Percentiles rank a stretch among this genome's conserved stretches.
Conservation (phyloP, 1,139 yeast genomes). For the Wickerhamomyces sp. region DNA sequence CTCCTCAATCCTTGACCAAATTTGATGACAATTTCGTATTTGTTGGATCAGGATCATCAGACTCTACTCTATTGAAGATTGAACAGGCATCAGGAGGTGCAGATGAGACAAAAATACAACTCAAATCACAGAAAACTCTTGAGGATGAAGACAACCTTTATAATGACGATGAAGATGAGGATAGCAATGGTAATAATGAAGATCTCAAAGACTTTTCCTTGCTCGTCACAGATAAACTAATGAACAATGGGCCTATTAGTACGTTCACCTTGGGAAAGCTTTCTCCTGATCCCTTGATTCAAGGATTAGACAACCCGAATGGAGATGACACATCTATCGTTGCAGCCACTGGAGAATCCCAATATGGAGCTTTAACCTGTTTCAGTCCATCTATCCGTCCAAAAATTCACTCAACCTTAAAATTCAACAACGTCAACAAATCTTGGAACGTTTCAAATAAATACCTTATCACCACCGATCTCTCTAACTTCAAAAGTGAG, state of each 20-base stretch:
- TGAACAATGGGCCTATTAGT: conserved; percentile 72
- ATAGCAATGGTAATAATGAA: conserved; percentile 15
- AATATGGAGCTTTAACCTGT: conserved; percentile 52
- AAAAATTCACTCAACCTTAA: conserved; percentile 59
- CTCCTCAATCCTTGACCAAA: conserved; percentile 22
- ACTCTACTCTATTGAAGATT: conserved; percentile 27
- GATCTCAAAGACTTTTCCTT: conserved; percentile 28
- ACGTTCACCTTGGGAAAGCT: conserved; percentile 63
- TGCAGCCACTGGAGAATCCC: conserved; percentile 63
- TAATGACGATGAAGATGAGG: conserved; percentile 28
- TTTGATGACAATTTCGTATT: conserved; percentile 29
- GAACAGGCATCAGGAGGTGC: conserved; percentile 4
- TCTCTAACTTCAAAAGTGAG: conserved; percentile 58
- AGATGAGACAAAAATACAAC: conserved; percentile 4
- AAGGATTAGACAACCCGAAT: conserved; percentile 67
- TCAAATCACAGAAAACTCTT: conserved; percentile 17
- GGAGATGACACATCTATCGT: conserved; percentile 60
- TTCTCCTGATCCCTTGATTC: conserved; percentile 48
- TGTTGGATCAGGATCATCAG: conserved; percentile 40
- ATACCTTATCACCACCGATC: conserved; percentile 72
- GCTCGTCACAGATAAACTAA: conserved; percentile 47
- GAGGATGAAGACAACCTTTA: conserved; percentile 32
- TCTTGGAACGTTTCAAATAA: conserved; percentile 58
- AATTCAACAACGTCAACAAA: conserved; percentile 70
- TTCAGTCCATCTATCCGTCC: conserved; percentile 65